Base-by-base conservation (phyloP, 2,329 filamentous ascomycete species). In the Aspergillus sp. region DNA sequence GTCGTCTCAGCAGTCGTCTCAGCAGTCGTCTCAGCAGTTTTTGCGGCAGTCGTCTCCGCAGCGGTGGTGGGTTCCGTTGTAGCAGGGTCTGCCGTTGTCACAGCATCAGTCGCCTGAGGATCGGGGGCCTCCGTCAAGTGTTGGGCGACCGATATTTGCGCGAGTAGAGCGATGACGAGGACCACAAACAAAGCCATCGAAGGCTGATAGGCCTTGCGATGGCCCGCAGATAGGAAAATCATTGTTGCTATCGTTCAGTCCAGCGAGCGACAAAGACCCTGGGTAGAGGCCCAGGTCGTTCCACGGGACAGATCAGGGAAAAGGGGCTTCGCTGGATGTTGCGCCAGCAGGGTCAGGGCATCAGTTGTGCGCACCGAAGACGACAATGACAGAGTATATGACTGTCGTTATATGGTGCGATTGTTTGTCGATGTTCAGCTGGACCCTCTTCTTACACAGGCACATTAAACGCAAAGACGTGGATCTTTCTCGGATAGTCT, bases 111-210 rank as follows among this genome's bases (percentile, higher is more conserved):
- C 30, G 60, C 55, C 36, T 56, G 56, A 14, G 51, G 36, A 3
- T 42, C 50, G 36, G 32, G 32, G 16, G 43, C 32, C 6, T 50
- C 46, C 4, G 45, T 42, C 20, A 44, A 32, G 10, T 51, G 48
- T 45, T 62, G 58, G 11, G 58, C 61, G 22, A 38, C 30, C 14
- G 58, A 54, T 49, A 61, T 16, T 51, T 56, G 54, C 22, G 57
- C 56, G 16, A 61, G 35, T 24, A 63, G 3, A 24, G 56, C 30
- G 24, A 59, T 26, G 8, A 56, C 30, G 11, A 66, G 38, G 14
- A 64, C 43, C 22, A 63, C 38, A 20, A 58, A 33, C n/a, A 63
- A 45, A n/a, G 56, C 42, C 14, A 58, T 17, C 14, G 53, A 49
- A 35, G 55, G 56, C 26, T 52, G 56, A 16, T 51, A 49, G 51